Evolutionary conservation across 1,284 basidiomycete species (phyloP), one percentile per base, ranked within the genome.

Genomic region (Apiotrichum sp.): DNA sequence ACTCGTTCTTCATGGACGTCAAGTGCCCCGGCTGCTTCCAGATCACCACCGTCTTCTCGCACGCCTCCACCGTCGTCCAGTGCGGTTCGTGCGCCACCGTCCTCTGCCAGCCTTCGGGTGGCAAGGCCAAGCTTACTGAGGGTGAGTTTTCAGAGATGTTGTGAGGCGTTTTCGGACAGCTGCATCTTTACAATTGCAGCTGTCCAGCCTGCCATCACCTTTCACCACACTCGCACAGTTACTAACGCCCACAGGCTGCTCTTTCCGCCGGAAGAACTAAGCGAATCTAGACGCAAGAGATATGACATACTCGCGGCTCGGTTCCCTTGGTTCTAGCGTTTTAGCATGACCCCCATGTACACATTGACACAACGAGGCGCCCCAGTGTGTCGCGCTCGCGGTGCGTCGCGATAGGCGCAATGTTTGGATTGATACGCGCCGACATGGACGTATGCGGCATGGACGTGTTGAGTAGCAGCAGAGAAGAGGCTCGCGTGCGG

Each of bases 1-100:
- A 96, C 82, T 96, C 93, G 47, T 98, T 93, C 82, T 98, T 98
- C 82, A 98, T 98, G 96, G 96, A 99, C 77, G 93, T 98, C 73
- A 98, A 98, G 82, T 98, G 95, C 82, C 88, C 95, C 73, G 90
- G 92, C 88, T 78, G 76, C 67, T 78, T 77, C 75, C 74, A 76
- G 66, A 78, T 78, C 71, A 78, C 76, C 70, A 76, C 71, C 67
- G 74, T 79, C 62, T 78, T 78, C 72, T 78, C 76, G 56, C 76
- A 78, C 72, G 77, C 77, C 53, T 76, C 76, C 62, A 78, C 76
- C 62, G 77, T 77, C 59, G 77, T 78, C 55, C 76, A 77, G 67
- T 98, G 95, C 79, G 86, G 85, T 64, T 88, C 90, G 54, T 99
- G 95, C 84, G 85, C 89, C 60, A 90, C 87, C 70, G 90, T 98